Percentiles rank a stretch among this genome's conserved stretches.
Evolutionary conservation across 331 rosid genomes (phyloP).

Genomic region (Malus hybrid): DNA sequence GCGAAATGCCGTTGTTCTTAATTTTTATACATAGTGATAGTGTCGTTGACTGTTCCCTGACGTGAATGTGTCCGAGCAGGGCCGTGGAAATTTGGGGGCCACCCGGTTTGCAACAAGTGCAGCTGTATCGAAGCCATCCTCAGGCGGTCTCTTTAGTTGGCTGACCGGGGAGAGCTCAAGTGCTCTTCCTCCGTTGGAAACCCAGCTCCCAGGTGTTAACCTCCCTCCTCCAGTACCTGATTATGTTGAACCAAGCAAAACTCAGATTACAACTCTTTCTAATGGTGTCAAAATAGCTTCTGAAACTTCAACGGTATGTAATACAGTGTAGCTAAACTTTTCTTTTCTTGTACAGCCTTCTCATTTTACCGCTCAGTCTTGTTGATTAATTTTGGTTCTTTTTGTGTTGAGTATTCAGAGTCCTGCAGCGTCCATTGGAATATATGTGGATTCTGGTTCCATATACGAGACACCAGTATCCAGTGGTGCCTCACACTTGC

Average conservation of each 20-base stretch:
- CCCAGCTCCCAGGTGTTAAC: slow-evolving; percentile 49
- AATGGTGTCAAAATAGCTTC: slow-evolving; percentile 85
- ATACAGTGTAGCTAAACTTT: slow-evolving; percentile 2
- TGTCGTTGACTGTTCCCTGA: not conserved
- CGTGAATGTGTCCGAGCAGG: slow-evolving; percentile 25
- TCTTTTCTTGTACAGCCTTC: not conserved
- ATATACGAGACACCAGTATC: slow-evolving; percentile 61
- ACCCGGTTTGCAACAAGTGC: slow-evolving; percentile 52
- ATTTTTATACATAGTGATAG: not conserved
- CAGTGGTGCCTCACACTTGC: slow-evolving; percentile 71
- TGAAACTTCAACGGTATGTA: slow-evolving; percentile 54
- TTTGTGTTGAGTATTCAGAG: slow-evolving; percentile 40
- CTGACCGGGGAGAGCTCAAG: slow-evolving; percentile 55
- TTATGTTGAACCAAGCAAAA: slow-evolving; percentile 62
- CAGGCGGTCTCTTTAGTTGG: slow-evolving; percentile 71
- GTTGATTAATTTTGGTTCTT: not conserved
- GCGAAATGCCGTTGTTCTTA: not conserved
- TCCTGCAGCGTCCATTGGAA: slow-evolving; percentile 76
- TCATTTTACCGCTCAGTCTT: not conserved
- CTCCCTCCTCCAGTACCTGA: slow-evolving; percentile 65
- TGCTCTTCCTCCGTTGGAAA: slow-evolving; percentile 48
- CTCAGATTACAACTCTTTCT: slow-evolving; percentile 63
- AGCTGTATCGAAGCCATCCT: slow-evolving; percentile 46
- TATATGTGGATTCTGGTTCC: slow-evolving; percentile 75
- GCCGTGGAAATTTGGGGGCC: slow-evolving; percentile 43